Evolutionary conservation across 805 yeast genomes (phyloP).

Genomic region (Candida peoriensis): DNA sequence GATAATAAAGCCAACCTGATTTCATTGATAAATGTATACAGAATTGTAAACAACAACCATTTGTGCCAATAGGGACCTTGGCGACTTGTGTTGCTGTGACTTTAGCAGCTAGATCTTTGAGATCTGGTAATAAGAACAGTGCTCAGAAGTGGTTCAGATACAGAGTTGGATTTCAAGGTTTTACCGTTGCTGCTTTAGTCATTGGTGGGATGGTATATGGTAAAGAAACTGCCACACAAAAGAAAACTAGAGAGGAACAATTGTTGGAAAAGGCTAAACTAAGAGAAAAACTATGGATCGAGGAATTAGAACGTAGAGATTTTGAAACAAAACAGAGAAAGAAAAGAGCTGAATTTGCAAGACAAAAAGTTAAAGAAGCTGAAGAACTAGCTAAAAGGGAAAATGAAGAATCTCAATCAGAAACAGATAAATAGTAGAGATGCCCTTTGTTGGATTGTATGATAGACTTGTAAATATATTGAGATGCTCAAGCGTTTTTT

Average conservation of each 20-base stretch:
- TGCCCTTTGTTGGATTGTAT: no score
- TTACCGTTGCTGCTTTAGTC: conserved; percentile 76
- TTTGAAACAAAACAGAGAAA: conserved; percentile 62
- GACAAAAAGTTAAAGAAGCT: conserved; percentile 36
- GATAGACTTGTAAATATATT: no score
- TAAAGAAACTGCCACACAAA: conserved; percentile 37
- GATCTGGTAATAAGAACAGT: conserved; percentile 62
- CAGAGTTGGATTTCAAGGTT: conserved; percentile 84
- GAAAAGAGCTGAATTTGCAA: conserved; percentile 59
- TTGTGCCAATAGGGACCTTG: conserved; percentile 78
- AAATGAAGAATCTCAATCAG: no score
- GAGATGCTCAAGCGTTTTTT: no score
- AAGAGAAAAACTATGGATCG: conserved; percentile 86
- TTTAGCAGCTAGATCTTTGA: conserved; percentile 71
- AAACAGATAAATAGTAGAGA: no score
- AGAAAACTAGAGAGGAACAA: conserved; percentile 55
- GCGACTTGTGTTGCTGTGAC: conserved; percentile 78
- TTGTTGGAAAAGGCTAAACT: conserved; percentile 74
- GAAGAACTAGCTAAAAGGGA: conserved; percentile 31
- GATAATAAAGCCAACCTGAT: conserved; percentile 30
- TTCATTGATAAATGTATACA: conserved; percentile 52
- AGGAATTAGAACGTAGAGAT: conserved; percentile 85
- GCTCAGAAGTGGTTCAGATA: conserved; percentile 88
- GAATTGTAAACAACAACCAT: conserved; percentile 79
- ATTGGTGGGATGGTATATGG: conserved; percentile 75